These are phyloP conservation scores for Sutorius eximius DNA, from an alignment of 1,284 basidiomycete species.

Conservation along the genomic window DNA sequence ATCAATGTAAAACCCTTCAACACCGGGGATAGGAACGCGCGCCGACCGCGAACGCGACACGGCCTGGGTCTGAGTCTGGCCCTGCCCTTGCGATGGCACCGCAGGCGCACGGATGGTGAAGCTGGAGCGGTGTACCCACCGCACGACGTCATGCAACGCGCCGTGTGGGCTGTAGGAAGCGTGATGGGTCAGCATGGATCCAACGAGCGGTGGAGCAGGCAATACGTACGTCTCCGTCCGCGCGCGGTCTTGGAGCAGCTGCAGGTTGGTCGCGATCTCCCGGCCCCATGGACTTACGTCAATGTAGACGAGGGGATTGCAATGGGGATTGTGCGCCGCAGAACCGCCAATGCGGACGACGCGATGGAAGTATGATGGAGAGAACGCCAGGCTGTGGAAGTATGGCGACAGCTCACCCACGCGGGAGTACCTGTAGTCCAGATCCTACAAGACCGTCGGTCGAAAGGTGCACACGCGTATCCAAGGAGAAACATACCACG, in stretches of 20 bases:
- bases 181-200: constrained; percentile 5
- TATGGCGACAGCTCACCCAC: constrained; percentile 76
- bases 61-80: background rate
- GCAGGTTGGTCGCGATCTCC: constrained; percentile 69
- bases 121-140: constrained; percentile 77
- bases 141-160: constrained; percentile 71
- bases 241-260: constrained; percentile 74
- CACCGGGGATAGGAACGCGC: constrained; percentile 49
- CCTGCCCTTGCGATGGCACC: constrained; percentile 16
- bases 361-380: constrained; percentile 82
- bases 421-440: constrained; percentile 75
- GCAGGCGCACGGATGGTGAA: constrained; percentile 58
- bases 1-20: constrained; percentile 60
- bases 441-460: constrained; percentile 50
- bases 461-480: background rate
- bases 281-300: constrained; percentile 74
- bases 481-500: constrained; percentile 46
- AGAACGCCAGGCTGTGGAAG: constrained; percentile 71
- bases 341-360: constrained; percentile 63
- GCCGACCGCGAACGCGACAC: constrained; percentile 21
- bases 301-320: constrained; percentile 71
- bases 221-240: constrained; percentile 71
- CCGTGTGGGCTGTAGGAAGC: constrained; percentile 62
- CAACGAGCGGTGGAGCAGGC: background rate
- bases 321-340: constrained; percentile 40